A percentile compares a stretch with the other conserved stretches of the same genome.
Conservation (phyloP, 1,284 basidiomycete genomes). For the Fomitopsis pinicola region DNA sequence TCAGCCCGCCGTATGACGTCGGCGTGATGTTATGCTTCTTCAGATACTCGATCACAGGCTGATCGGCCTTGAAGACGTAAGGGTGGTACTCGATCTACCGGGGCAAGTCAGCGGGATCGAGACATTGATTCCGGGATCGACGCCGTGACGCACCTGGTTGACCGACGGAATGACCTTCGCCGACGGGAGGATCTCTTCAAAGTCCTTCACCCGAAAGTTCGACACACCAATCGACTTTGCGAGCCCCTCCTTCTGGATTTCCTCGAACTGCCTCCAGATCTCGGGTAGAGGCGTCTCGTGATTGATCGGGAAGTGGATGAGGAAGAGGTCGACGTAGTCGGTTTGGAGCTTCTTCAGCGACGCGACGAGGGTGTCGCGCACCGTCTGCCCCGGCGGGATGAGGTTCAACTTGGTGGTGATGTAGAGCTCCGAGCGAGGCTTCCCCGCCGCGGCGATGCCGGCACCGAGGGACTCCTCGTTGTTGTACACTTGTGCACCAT, state of each 20-base stretch:
- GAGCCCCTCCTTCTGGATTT: slow-evolving; percentile 60
- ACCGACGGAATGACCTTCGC: slow-evolving; percentile 64
- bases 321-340: slow-evolving; percentile 73
- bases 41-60: slow-evolving; percentile 51
- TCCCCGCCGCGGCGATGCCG: slow-evolving; percentile 47
- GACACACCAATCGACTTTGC: slow-evolving; percentile 82
- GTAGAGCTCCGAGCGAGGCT: slow-evolving; percentile 53
- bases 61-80: slow-evolving; percentile 60
- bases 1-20: slow-evolving; percentile 64
- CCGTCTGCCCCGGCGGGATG: slow-evolving; percentile 37
- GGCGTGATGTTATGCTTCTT: slow-evolving; percentile 61
- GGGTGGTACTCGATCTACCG: slow-evolving; percentile 77
- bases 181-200: slow-evolving; percentile 56
- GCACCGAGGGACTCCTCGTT: slow-evolving; percentile 60
- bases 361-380: slow-evolving; percentile 45
- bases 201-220: slow-evolving; percentile 70
- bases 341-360: slow-evolving; percentile 59
- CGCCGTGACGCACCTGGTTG: slow-evolving; percentile 61
- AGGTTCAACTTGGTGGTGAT: slow-evolving; percentile 61
- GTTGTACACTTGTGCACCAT: slow-evolving; percentile 64
- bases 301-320: slow-evolving; percentile 63
- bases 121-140: neutral
- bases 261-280: slow-evolving; percentile 73
- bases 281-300: slow-evolving; percentile 44
- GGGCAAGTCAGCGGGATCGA: neutral